Evolutionary conservation across 768 basidiomycete species (phyloP), one percentile per base, ranked within the genome.

Genomic region (Holtermanniella nyarrowii): DNA sequence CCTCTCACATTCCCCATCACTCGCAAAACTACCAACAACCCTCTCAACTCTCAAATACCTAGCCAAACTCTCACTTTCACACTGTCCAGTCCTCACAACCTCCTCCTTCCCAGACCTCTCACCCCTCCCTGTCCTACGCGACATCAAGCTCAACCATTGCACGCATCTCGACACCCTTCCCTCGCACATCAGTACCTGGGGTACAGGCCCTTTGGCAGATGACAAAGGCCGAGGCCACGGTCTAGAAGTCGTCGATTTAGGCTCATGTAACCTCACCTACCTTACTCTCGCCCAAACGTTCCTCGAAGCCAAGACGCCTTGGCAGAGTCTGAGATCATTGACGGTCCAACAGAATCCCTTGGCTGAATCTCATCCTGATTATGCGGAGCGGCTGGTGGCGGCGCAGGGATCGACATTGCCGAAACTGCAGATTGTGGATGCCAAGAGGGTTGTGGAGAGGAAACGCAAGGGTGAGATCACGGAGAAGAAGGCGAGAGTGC

Each of bases 51-150:
- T 59, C 1, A 31, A 47, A 25, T 58, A 68, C 26, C 59, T 68
- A 23, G 59, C 63, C 41, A 68, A 68, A 46, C 54, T 68, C 49
- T 65, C 66, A 1, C 64, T 63, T 49, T 68, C 66, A 5, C 66
- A 68, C 45, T 68, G 63, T 39, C 61, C 66, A 16, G 48, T 49
- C 18, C 49, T 68, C 1, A 50, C 61, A 14, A 40, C 54, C 21
- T 11, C 48, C 4, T 52, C 56, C 10, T 40, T 69, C 39, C 57
- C 53, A 23, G 56, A 69, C 31, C 46, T 70, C 1, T 55, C 56
- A 3, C 1, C 24, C 13, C 52, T 64, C 5, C 64, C 65, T 2
- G 54, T 63, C 16, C 62, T 58, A 1, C 55, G 65, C 13, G 60
- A 62, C 22, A 61, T 69, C 37, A 58, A 59, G 51, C 65, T 70